phyloP scores from a whole-genome alignment of 202 grass and related monocot species.

The Carex arenaria region DNA sequence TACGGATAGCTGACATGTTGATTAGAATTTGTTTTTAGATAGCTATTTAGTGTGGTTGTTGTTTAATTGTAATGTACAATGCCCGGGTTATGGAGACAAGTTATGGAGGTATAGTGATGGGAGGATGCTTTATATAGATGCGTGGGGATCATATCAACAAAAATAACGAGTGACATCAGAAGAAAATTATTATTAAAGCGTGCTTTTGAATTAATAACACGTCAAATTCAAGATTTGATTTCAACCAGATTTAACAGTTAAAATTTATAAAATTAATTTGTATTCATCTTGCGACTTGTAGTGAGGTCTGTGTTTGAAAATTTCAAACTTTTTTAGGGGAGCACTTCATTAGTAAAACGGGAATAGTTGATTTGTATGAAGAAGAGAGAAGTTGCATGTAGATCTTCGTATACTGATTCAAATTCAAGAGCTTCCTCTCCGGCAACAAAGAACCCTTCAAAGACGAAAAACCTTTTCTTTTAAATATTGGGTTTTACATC shows the following conservation, averaged over 20 bases:
- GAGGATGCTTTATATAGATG: background rate
- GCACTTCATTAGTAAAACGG: background rate
- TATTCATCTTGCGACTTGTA: background rate
- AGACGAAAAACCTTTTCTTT: background rate
- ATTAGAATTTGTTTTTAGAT: too few relatives aligned
- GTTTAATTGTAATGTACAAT: background rate
- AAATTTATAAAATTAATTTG: background rate
- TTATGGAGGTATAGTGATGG: background rate
- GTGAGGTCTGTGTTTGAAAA: background rate
- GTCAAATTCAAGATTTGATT: background rate
- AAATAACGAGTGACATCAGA: background rate
- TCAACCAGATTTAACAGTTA: background rate
- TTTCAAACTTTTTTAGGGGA: background rate
- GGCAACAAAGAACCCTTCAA: slow-evolving; percentile 1
- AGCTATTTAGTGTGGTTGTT: background rate
- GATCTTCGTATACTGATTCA: background rate
- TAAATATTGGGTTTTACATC: background rate
- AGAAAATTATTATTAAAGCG: background rate
- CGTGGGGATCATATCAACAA: background rate
- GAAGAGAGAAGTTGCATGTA: background rate
- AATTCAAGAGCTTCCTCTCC: background rate
- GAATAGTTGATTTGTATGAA: slow-evolving; percentile 2
- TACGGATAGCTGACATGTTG: slow-evolving; percentile 1
- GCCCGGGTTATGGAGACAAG: slow-evolving; percentile 15
- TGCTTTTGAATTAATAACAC: background rate